Evolutionary conservation across 768 basidiomycete genomes (phyloP), one percentile per base, ranked within the genome.

Genomic region (Hypholoma fasciculare): DNA sequence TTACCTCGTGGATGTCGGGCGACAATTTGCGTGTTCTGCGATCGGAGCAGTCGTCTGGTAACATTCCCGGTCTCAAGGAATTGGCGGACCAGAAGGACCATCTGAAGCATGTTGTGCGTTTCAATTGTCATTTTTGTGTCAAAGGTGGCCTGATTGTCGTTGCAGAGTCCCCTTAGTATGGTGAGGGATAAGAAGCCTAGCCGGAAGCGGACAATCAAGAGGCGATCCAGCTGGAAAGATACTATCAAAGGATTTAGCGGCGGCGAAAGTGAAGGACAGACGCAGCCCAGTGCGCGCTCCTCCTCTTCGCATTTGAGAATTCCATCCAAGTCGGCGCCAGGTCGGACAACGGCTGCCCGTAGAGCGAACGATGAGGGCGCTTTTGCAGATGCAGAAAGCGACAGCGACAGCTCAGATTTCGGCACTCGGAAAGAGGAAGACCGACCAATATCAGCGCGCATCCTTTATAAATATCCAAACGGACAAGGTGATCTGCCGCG

Each of bases 1-100:
- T 96, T 67, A 94, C 94, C 0, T 96, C 95, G 19, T 98, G 96
- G 96, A 94, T 95, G 93, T 83, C 90, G 0, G 86, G 87, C 8
- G 82, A 82, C 17, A 87, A 98, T 70, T 78, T 98, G 56, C 87
- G 85, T 4, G 89, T 96, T 27, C 78, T 98, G 13, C 84, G 90
- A 53, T 84, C 89, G 2, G 96, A 98, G 70, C 92, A 94, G 67
- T 94, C 94, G 1, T 87, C 90, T 13, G 85, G 89, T 0, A 84
- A 92, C 70, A 77, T 98, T 13, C 83, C 89, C 26, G 88, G 88
- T 0, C 73, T 96, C 60, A 80, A 76, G 46, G 87, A 86, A 58
- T 67, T 89, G 39, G 88, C 84, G 8, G 82, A 86, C 61, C 90
- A 90, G 68, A 98, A 90, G 73, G 88, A 95, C 65, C 96, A 99